Conservation (phyloP, 257 asterid genomes). For the Plantago ovata region DNA sequence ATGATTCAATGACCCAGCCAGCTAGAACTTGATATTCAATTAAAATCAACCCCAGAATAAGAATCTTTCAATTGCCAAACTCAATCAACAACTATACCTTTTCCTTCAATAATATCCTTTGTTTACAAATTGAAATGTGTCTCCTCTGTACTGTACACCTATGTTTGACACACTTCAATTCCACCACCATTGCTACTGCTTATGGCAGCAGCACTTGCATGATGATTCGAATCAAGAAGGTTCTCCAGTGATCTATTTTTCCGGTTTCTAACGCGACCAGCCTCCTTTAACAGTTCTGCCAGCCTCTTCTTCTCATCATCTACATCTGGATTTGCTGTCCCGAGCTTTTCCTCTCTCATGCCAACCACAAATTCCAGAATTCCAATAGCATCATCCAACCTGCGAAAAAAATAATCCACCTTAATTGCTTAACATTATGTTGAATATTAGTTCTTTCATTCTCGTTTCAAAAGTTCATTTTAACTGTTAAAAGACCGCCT, state of each 20-base stretch:
- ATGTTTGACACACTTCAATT: conserved; percentile 46
- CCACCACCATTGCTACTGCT: conserved; percentile 41
- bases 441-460: background rate
- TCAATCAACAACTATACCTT: conserved; percentile 44
- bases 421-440: conserved; percentile 4
- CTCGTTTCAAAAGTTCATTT: background rate
- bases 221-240: conserved; percentile 64
- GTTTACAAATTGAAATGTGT: conserved; percentile 26
- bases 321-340: conserved; percentile 94
- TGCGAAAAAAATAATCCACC: conserved; percentile 22
- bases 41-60: too few relatives aligned
- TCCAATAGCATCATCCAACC: conserved; percentile 86
- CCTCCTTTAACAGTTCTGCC: conserved; percentile 79
- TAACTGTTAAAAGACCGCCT: background rate
- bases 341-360: conserved; percentile 94
- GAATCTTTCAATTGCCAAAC: conserved; percentile 24
- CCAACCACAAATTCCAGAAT: conserved; percentile 77
- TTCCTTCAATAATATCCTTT: conserved; percentile 24
- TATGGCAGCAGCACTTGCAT: conserved; percentile 20
- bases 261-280: conserved; percentile 64
- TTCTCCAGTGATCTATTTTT: conserved; percentile 76
- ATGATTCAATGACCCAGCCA: too few relatives aligned
- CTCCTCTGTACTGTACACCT: conserved; percentile 41
- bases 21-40: too few relatives aligned
- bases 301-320: conserved; percentile 89